phyloP scores from a whole-genome alignment of 225 moss, liverwort and hornwort genomes.

The Physcomitrellopsis africana region DNA sequence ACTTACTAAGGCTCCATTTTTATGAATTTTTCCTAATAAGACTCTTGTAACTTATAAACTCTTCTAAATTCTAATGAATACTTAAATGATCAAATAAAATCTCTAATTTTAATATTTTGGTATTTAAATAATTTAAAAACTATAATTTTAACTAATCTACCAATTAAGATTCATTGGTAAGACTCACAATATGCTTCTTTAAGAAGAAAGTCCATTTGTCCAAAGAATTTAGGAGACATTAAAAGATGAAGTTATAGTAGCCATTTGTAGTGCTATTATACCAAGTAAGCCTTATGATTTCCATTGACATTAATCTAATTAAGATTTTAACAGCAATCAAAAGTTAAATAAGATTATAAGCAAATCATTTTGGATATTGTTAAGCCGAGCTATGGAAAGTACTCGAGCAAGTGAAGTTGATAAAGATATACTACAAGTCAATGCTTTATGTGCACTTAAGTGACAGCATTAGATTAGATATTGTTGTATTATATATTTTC shows the following conservation, averaged over 20 bases:
- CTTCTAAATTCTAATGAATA: too few species aligned
- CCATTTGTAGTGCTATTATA: conserved; percentile 84
- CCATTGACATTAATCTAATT: conserved; percentile 54
- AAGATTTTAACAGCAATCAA: conserved; percentile 37
- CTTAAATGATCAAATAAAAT: too few species aligned
- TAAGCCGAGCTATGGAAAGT: conserved; percentile 95
- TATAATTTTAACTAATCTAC: too few species aligned
- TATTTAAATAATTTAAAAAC: too few species aligned
- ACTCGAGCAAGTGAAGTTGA: conserved; percentile 80
- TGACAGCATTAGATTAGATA: too few species aligned
- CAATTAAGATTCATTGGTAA: too few species aligned
- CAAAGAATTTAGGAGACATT: conserved; percentile 93
- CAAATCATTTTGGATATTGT: conserved; percentile 96
- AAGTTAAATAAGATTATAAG: conserved; percentile 53
- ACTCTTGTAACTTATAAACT: conserved; percentile 79
- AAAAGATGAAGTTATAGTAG: conserved; percentile 94
- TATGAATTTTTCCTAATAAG: too few species aligned
- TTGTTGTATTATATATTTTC: too few species aligned
- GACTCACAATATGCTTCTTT: conserved; percentile 47
- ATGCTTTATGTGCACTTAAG: too few species aligned
- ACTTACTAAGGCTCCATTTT: too few species aligned
- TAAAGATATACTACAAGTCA: too few species aligned
- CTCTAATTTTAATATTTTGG: too few species aligned
- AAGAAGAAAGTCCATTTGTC: conserved; percentile 81
- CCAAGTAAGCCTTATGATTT: conserved; percentile 54